Evolutionary conservation across 768 basidiomycete species (phyloP).

Genomic region (Vararia minispora): DNA sequence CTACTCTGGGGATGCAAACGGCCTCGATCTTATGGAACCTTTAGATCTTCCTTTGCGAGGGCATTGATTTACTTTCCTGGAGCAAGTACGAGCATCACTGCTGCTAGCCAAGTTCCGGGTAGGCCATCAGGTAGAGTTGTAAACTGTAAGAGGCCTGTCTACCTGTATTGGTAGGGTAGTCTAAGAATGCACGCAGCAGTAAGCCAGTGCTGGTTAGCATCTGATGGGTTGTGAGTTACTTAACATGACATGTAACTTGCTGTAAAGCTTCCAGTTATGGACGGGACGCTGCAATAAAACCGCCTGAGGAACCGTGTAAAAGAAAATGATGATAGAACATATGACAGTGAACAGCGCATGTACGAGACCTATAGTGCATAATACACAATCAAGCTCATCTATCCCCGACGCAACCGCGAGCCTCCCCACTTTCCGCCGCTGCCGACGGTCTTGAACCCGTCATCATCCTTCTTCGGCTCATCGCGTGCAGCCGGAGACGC

Average conservation of each 20-base stretch:
- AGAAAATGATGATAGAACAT: background rate
- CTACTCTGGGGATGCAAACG: too few species aligned
- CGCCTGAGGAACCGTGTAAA: background rate
- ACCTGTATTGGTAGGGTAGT: too few species aligned
- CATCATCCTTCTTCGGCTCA: constrained; percentile 34
- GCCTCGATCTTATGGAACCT: too few species aligned
- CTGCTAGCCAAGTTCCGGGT: too few species aligned
- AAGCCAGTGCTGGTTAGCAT: background rate
- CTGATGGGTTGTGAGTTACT: constrained; percentile 7
- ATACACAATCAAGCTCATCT: background rate
- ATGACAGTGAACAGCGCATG: constrained; percentile 3
- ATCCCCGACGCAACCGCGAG: constrained; percentile 14
- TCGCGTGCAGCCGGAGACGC: constrained; percentile 26
- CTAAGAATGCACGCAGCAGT: too few species aligned
- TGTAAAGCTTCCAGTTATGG: constrained; percentile 12
- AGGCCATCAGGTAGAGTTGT: too few species aligned
- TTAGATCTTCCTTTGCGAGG: too few species aligned
- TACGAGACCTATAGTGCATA: background rate
- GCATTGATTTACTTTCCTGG: too few species aligned
- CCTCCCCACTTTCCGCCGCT: constrained; percentile 28
- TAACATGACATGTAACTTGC: constrained; percentile 12
- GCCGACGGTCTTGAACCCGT: constrained; percentile 61
- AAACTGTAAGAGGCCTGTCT: too few species aligned
- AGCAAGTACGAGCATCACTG: too few species aligned
- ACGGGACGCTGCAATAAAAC: constrained; percentile 10